phyloP scores from a whole-genome alignment of 345 rosid species.

The Camelina hispida region DNA sequence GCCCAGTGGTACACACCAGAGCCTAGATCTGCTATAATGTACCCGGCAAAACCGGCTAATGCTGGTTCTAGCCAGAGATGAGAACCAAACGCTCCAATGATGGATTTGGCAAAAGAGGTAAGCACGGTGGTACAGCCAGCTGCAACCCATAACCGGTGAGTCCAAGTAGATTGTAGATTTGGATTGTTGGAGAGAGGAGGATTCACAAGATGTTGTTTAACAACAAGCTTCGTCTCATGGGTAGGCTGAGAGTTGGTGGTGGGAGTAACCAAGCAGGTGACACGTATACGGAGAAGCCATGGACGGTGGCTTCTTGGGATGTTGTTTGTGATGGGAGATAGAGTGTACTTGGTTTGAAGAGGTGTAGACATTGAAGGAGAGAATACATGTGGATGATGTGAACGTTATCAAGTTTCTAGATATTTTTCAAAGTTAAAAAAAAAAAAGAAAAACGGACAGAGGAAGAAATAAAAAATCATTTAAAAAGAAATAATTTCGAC shows the following conservation, averaged over 20 bases:
- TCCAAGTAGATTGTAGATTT: slow-evolving; percentile 65
- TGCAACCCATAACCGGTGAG: slow-evolving; percentile 74
- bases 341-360: slow-evolving; percentile 51
- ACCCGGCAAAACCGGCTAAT: slow-evolving; percentile 68
- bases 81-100: slow-evolving; percentile 48
- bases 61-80: slow-evolving; percentile 62
- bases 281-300: slow-evolving; percentile 9
- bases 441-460: neutral
- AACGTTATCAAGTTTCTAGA: neutral
- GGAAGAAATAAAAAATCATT: neutral
- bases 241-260: slow-evolving; percentile 44
- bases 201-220: slow-evolving; percentile 18
- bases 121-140: slow-evolving; percentile 69
- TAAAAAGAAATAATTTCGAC: neutral
- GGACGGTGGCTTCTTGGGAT: slow-evolving; percentile 30
- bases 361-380: slow-evolving; percentile 58
- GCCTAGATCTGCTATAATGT: slow-evolving; percentile 78
- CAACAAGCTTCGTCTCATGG: slow-evolving; percentile 26
- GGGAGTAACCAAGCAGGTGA: slow-evolving; percentile 50
- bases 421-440: neutral
- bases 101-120: slow-evolving; percentile 61
- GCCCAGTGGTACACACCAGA: slow-evolving; percentile 96
- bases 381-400: neutral
- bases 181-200: slow-evolving; percentile 54
- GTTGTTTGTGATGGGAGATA: slow-evolving; percentile 32